Evolutionary conservation across 345 rosid species (phyloP), one percentile per base, ranked within the genome.

Genomic region (Arabidopsis suecica): DNA sequence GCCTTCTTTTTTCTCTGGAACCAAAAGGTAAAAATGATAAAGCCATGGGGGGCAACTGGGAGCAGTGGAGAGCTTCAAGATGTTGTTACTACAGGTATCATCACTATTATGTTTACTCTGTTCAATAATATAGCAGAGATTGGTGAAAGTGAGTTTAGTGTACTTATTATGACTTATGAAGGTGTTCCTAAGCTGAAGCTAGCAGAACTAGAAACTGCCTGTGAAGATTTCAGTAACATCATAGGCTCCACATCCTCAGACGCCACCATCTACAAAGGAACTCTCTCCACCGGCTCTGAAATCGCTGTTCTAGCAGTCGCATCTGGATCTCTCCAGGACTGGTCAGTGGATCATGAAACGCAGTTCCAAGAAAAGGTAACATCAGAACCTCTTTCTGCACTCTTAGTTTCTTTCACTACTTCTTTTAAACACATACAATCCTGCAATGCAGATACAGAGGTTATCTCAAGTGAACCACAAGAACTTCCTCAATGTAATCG

Each of bases 181-280:
- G 80, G 71, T 76, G 94, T 87, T 16, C 99, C 99, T 7, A 89
- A 90, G 80, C 98, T 95, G 62, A 88, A 90, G 82, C 84, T 93
- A 60, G 76, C 91, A 40, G 99, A 95, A 82, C 94, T 95, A 70
- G 88, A 86, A 82, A 89, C 88, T 44, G 98, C 96, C 47, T 92
- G 99, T 44, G 99, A 95, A 83, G 99, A 92, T 83, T 95, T 95
- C 81, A 95, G 98, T 65, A 95, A 95, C 78, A 91, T 95, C 76
- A 89, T 95, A 55, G 96, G 93, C 47, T 69, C 85, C 28, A 76
- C 71, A 55, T 84, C 85, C 62, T 79, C 91, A 6, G 80, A 82
- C 60, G 93, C 93, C 18, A 95, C 84, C 6, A 82, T 89, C 25
- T 95, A 93, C 69, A 95, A 95, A 68, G 99, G 99, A 18, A 95